Conservation (phyloP, 139 green algal genomes). For the Parachlorella kessleri region DNA sequence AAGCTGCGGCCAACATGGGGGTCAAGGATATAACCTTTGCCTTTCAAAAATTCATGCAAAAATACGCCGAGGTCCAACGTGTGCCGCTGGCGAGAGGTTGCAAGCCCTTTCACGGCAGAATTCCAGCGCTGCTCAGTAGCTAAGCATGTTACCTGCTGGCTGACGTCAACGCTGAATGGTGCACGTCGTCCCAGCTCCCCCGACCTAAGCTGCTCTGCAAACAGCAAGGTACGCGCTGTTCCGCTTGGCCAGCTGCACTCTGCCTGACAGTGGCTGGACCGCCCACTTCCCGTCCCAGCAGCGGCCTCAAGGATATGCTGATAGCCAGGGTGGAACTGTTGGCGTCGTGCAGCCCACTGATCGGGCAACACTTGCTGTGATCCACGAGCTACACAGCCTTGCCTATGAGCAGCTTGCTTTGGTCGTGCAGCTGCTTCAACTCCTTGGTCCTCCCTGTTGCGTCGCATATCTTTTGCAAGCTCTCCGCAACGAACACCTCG, state of each 20-base stretch:
- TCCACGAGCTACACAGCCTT: too few relatives aligned
- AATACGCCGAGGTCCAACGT: background rate
- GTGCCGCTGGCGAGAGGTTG: background rate
- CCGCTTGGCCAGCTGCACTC: background rate
- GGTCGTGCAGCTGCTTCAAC: background rate
- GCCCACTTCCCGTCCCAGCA: background rate
- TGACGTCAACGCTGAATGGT: background rate
- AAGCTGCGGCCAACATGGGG: slow-evolving; percentile 35
- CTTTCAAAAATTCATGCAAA: too few relatives aligned
- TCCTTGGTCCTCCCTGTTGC: background rate
- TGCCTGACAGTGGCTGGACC: background rate
- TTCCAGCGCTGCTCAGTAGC: background rate
- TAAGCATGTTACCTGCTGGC: background rate
- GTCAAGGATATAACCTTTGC: too few relatives aligned
- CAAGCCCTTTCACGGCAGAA: background rate
- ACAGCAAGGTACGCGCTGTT: background rate
- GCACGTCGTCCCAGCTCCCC: too few relatives aligned
- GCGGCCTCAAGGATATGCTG: background rate
- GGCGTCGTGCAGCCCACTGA: too few relatives aligned
- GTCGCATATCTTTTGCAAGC: background rate
- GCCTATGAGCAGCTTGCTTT: background rate
- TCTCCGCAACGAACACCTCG: background rate
- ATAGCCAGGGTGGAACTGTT: background rate
- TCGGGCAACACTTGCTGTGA: too few relatives aligned
- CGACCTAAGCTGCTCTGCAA: too few relatives aligned